These are phyloP conservation scores for Corylus avellana DNA, from an alignment of 306 rosid species.

Conservation along the genomic window DNA sequence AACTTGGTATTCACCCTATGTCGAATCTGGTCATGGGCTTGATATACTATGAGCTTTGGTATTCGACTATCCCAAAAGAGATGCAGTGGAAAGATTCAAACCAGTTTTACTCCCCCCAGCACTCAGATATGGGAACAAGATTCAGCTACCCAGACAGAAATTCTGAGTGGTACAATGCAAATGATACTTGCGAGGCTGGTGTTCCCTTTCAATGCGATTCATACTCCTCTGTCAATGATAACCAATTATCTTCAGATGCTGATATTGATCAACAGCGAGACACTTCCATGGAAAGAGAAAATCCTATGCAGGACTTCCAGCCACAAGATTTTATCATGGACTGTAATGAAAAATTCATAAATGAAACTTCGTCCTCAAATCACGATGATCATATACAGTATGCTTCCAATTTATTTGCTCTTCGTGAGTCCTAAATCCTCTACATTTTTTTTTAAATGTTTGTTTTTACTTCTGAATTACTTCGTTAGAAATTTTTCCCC, in stretches of 20 bases:
- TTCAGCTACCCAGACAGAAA: slow-evolving; percentile 26
- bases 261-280: slow-evolving; percentile 22
- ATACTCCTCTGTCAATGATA: slow-evolving; percentile 58
- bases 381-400: slow-evolving; percentile 34
- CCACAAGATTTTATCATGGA: slow-evolving; percentile 44
- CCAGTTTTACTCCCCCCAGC: slow-evolving; percentile 35
- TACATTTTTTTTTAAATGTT: neutral
- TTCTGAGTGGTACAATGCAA: slow-evolving; percentile 43
- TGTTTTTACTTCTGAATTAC: neutral
- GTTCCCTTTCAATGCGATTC: slow-evolving; percentile 40
- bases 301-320: slow-evolving; percentile 34
- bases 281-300: slow-evolving; percentile 38
- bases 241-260: slow-evolving; percentile 25
- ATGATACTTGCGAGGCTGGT: slow-evolving; percentile 47
- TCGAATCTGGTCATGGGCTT: slow-evolving; percentile 64
- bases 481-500: neutral
- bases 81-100: slow-evolving; percentile 56
- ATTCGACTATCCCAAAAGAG: slow-evolving; percentile 61
- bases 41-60: slow-evolving; percentile 69
- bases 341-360: slow-evolving; percentile 50
- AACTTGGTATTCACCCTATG: slow-evolving; percentile 44
- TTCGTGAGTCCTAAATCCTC: slow-evolving; percentile 48
- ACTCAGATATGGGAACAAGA: slow-evolving; percentile 34
- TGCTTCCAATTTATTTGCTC: slow-evolving; percentile 44
- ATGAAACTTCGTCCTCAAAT: slow-evolving; percentile 29